Percentiles rank a stretch among this genome's conserved stretches.
phyloP scores from a whole-genome alignment of 73 alveolate species.

The Paramecium pentaurelia region DNA sequence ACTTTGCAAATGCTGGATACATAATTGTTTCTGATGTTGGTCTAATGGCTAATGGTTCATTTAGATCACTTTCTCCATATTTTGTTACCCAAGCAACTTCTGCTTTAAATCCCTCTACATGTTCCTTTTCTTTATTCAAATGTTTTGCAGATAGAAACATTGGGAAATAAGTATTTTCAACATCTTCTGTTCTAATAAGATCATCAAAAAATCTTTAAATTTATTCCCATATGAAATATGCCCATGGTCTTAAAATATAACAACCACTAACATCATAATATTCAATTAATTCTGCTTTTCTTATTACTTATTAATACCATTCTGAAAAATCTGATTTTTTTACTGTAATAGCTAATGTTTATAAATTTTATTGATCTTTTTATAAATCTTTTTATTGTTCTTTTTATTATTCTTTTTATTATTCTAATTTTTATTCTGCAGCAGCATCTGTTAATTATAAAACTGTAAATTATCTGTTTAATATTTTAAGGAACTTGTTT shows the following conservation, averaged over 20 bases:
- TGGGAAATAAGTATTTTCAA: conserved; percentile 97
- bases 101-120: conserved; percentile 99
- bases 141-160: conserved; percentile 97
- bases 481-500: conserved; percentile 40
- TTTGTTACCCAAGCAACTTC: conserved; percentile 99
- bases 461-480: conserved; percentile 8
- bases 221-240: conserved; percentile 98
- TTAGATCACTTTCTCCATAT: conserved; percentile 92
- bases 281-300: conserved; percentile 98
- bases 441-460: conserved; percentile 53
- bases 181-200: conserved; percentile 88
- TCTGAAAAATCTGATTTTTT: conserved; percentile 87
- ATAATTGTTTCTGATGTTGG: conserved; percentile 99
- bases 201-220: conserved; percentile 88
- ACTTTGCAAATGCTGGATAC: conserved; percentile 99
- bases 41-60: conserved; percentile 97
- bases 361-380: conserved; percentile 66
- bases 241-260: conserved; percentile 97
- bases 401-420: conserved; percentile 67
- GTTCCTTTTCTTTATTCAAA: conserved; percentile 94
- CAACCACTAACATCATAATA: conserved; percentile 99
- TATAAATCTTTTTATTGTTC: conserved; percentile 59
- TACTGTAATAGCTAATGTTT: conserved; percentile 83
- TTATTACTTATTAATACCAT: conserved; percentile 97
- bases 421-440: conserved; percentile 70